Evolutionary conservation across 2,329 filamentous ascomycete species (phyloP).

Genomic region (Colletotrichum camelliae): DNA sequence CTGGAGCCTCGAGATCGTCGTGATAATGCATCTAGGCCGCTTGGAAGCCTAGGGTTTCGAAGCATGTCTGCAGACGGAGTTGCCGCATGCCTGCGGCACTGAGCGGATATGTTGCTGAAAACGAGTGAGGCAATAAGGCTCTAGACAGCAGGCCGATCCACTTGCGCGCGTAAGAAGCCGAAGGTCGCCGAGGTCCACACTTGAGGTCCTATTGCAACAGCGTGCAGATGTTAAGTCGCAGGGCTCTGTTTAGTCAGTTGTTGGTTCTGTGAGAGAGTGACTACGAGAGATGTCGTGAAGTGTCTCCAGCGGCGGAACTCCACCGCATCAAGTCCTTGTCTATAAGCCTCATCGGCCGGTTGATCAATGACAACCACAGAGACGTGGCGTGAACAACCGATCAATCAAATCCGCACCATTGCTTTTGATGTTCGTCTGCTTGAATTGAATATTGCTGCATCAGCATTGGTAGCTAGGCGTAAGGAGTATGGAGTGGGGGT

Average conservation of each 20-base stretch:
- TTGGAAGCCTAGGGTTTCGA: not conserved
- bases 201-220: not conserved
- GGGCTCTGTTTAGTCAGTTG: not conserved
- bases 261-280: not conserved
- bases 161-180: slow-evolving; percentile 8
- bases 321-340: not conserved
- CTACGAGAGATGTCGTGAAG: not conserved
- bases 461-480: not conserved
- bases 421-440: not conserved
- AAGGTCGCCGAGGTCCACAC: not conserved
- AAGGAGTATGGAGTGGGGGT: not conserved
- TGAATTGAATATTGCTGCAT: not conserved
- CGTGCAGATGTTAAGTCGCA: not conserved
- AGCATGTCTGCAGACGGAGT: not conserved
- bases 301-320: not conserved
- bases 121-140: slow-evolving; percentile 4
- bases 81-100: slow-evolving; percentile 6
- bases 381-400: not conserved
- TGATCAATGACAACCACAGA: not conserved
- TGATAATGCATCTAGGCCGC: not conserved
- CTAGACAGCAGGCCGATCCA: not conserved
- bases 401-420: not conserved
- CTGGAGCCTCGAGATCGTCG: not conserved
- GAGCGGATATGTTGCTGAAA: slow-evolving; percentile 10
- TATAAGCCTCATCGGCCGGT: not conserved